A percentile compares a stretch with the other conserved stretches of the same genome.
These are phyloP conservation scores for Patellifolia procumbens DNA, from an alignment of 179 eudicot species.

Conservation along the genomic window DNA sequence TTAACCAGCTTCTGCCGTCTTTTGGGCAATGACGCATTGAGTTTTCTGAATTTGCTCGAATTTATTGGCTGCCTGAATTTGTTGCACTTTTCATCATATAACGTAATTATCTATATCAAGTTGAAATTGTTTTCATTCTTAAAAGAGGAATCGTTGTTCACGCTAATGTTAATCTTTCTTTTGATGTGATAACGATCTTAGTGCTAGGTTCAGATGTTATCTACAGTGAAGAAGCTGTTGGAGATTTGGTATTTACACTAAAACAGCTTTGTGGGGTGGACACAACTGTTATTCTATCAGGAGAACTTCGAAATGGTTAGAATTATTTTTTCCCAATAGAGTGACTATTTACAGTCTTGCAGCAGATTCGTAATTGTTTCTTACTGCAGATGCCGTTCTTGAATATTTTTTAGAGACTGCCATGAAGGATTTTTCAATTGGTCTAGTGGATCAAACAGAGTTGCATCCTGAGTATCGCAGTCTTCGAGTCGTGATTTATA, in stretches of 20 bases:
- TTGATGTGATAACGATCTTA: conserved; percentile 26
- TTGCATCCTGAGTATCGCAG: conserved; percentile 85
- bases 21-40: too few relatives aligned
- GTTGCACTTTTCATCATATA: neutral
- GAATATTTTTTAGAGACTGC: conserved; percentile 85
- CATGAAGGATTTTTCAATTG: conserved; percentile 57
- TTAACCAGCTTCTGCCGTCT: neutral
- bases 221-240: conserved; percentile 80
- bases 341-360: neutral
- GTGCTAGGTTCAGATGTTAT: conserved; percentile 93
- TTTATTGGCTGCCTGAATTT: too few relatives aligned
- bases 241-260: conserved; percentile 64
- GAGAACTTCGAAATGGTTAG: conserved; percentile 91
- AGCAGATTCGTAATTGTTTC: neutral
- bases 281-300: conserved; percentile 79
- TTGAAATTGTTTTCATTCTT: neutral
- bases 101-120: neutral
- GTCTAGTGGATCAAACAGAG: conserved; percentile 66
- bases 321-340: neutral
- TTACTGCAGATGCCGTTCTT: conserved; percentile 61
- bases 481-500: conserved; percentile 70
- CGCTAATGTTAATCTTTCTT: too few relatives aligned
- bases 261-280: conserved; percentile 54
- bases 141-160: too few relatives aligned
- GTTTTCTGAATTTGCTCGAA: too few relatives aligned